Evolutionary conservation across 441 rosid species (phyloP).

Genomic region (Hura crepitans): DNA sequence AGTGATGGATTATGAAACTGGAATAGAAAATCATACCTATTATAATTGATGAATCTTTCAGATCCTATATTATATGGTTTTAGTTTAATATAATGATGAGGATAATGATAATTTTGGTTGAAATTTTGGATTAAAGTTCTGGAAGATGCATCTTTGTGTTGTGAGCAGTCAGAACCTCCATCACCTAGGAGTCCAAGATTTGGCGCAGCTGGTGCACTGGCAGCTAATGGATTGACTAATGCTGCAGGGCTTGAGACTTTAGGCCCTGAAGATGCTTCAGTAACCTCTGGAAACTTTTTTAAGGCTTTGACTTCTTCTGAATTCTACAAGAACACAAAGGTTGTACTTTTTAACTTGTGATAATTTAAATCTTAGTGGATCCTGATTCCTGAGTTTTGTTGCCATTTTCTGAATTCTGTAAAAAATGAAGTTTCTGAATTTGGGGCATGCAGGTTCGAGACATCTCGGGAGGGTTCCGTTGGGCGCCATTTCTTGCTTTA

Average conservation of each 20-base stretch:
- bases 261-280: conserved; percentile 70
- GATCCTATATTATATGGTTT: no score
- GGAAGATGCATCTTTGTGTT: not conserved
- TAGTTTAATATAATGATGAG: not conserved
- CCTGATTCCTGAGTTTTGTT: conserved; percentile 2
- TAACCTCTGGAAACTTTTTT: conserved; percentile 81
- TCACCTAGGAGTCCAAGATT: conserved; percentile 68
- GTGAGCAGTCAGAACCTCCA: conserved; percentile 81
- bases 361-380: not conserved
- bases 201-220: conserved; percentile 47
- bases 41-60: no score
- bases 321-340: conserved; percentile 78
- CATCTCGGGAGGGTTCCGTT: conserved; percentile 88
- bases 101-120: not conserved
- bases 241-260: conserved; percentile 40
- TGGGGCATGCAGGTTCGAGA: conserved; percentile 67
- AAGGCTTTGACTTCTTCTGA: conserved; percentile 80
- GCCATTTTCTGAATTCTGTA: not conserved
- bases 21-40: not conserved
- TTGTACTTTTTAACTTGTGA: conserved; percentile 20
- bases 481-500: conserved; percentile 98
- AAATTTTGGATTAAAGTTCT: conserved; percentile 10
- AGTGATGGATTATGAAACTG: not conserved
- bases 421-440: not conserved
- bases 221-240: conserved; percentile 49